Evolutionary conservation across 495 filamentous ascomycete genomes (phyloP), one percentile per base, ranked within the genome.

Genomic region (Neurospora terricola): DNA sequence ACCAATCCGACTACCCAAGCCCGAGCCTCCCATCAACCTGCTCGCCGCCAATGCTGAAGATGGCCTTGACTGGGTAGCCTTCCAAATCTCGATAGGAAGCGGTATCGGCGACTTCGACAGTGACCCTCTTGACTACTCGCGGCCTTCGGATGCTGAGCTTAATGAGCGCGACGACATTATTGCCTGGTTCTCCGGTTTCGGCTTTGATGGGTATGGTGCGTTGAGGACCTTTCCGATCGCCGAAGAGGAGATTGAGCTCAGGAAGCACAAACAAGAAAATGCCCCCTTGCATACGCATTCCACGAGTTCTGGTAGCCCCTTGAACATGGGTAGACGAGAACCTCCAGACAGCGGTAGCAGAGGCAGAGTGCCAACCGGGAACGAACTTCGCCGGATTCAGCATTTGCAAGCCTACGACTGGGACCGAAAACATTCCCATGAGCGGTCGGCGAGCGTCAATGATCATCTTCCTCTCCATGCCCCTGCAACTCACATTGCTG

Each of bases 81-180:
- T 87, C 75, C 86, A 88, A 76, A 87, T 87, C 80, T 86, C 87
- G 10, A 87, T 88, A 66, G 78, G 83, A 0, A 85, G 86, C 34
- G 84, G 83, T 7, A 81, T 81, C 18, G 84, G 83, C 39, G 83
- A 84, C 73, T 82, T 81, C 5, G 79, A 85, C 71, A 77, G 78
- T 54, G 83, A 86, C 43, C 75, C 78, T 18, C 83, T 82, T 71
- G 84, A 87, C 72, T 80, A 73, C 43, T 78, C 82, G 21, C 79
- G 76, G 30, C 77, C 77, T 38, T 78, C 77, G 16, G 80, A 80
- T 4, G 77, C 76, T 30, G 81, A 85, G 39, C 79, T 80, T 7
- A 77, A 80, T 69, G 82, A 86, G 70, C 74, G 73, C 1, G 83
- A 85, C 9, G 84, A 84, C 6, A 59, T 87, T 3, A 38, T 74